Evolutionary conservation across 2,329 filamentous ascomycete genomes (phyloP), one percentile per base, ranked within the genome.

Genomic region (Phialemoniopsis sp.): DNA sequence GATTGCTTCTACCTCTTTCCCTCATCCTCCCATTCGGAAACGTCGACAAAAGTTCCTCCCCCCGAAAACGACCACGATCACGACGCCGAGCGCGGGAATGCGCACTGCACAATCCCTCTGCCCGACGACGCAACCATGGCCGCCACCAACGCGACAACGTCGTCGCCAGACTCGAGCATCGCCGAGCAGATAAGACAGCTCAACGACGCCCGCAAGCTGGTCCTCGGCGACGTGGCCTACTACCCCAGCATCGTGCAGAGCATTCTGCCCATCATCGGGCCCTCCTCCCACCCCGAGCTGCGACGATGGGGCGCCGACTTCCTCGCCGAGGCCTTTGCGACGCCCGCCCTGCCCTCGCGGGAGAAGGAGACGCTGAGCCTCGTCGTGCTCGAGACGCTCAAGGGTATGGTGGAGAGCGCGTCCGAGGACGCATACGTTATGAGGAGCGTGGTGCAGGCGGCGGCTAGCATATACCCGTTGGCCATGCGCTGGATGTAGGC

Each of bases 291-390:
- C 45, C 66, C 95, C 41, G 88, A 95, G 63, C 70, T 97, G 54
- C 85, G 89, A 63, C 75, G 90, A 84, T 98, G 93, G 93, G 93
- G 91, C 18, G 85, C 90, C 46, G 90, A 96, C 45, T 98, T 98
- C 58, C 73, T 98, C 32, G 89, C 91, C 41, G 93, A 98, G 69
- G 89, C 90, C 3, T 97, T 98, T 66, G 85, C 93, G 41, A 94
- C 88, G 44, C 93, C 94, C n/a, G 80, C 85, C 16, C 73, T 97
- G 53, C 70, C 83, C 15, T 72, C 79, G 43, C 74, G 83, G 38
- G 82, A 87, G 60, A 98, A 97, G 72, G 88, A 83, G 70, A 82
- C 81, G 45, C 72, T 93, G 66, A 82, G 84, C 49, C 71, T 88
- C 43, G 76, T 80, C 44, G 87, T 95, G 43, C 67, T 98, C 54